phyloP scores from a whole-genome alignment of 2,329 filamentous ascomycete species.

The Fulvia fulva region DNA sequence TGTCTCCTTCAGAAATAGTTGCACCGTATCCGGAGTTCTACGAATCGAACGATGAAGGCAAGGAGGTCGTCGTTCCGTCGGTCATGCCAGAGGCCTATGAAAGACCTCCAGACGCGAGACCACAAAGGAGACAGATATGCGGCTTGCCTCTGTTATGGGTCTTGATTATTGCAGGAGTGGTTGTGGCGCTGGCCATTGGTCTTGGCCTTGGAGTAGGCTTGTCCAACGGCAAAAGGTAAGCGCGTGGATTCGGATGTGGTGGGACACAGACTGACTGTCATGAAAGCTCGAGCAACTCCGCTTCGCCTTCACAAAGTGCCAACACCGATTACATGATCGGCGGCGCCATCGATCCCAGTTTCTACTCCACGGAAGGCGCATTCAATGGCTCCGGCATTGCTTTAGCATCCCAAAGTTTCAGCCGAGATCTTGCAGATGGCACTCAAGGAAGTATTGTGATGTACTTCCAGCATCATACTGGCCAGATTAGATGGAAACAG shows the following conservation, averaged over 20 bases:
- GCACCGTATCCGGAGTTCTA: slow-evolving; percentile 29
- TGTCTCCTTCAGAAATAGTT: slow-evolving; percentile 23
- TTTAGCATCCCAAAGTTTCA: slow-evolving; percentile 43
- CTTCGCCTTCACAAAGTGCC: neutral
- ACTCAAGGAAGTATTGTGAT: slow-evolving; percentile 39
- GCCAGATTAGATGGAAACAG: slow-evolving; percentile 41
- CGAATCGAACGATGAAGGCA: slow-evolving; percentile 26
- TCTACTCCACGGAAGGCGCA: slow-evolving; percentile 40
- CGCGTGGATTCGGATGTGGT: slow-evolving; percentile 6
- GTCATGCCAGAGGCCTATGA: slow-evolving; percentile 14
- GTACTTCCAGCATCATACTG: slow-evolving; percentile 45
- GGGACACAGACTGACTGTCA: neutral
- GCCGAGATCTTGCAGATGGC: slow-evolving; percentile 22
- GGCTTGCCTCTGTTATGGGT: slow-evolving; percentile 21
- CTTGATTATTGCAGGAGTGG: slow-evolving; percentile 17
- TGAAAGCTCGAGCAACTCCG: neutral
- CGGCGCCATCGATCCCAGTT: slow-evolving; percentile 37
- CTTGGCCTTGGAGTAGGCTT: slow-evolving; percentile 38
- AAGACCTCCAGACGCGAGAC: slow-evolving; percentile 3
- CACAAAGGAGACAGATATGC: slow-evolving; percentile 16
- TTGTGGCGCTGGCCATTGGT: slow-evolving; percentile 31
- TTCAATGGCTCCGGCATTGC: slow-evolving; percentile 49
- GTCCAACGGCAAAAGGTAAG: slow-evolving; percentile 26
- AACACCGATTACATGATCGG: slow-evolving; percentile 33
- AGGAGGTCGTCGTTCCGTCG: slow-evolving; percentile 27